Evolutionary conservation across 345 rosid genomes (phyloP).

Genomic region (Lumnitzera littorea): DNA sequence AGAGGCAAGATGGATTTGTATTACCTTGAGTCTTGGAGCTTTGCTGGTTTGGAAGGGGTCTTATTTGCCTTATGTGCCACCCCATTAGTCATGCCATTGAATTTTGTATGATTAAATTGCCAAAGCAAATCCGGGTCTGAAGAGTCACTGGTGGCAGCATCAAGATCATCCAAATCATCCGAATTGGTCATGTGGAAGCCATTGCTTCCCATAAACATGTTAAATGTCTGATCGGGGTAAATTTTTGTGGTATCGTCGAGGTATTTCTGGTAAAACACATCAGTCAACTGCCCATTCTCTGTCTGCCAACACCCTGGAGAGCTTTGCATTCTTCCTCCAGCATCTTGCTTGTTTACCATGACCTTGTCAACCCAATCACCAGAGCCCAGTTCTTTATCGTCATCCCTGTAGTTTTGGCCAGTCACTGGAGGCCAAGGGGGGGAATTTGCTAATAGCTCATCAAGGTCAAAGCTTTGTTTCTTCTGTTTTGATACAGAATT

Average conservation of each 20-base stretch:
- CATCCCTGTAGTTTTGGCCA: constrained; percentile 51
- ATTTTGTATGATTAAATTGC: constrained; percentile 75
- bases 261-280: constrained; percentile 56
- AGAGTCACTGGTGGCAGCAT: constrained; percentile 86
- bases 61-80: constrained; percentile 42
- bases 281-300: constrained; percentile 36
- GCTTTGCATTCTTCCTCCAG: constrained; percentile 24
- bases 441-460: constrained; percentile 76
- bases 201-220: constrained; percentile 47
- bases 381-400: constrained; percentile 54
- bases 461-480: constrained; percentile 70
- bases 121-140: constrained; percentile 88
- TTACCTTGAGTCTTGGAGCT: constrained; percentile 43
- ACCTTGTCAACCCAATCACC: constrained; percentile 97
- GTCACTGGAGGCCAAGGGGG: constrained; percentile 95
- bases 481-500: constrained; percentile 41
- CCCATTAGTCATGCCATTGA: constrained; percentile 35
- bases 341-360: constrained; percentile 89
- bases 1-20: not conserved
- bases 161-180: constrained; percentile 62
- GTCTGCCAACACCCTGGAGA: constrained; percentile 55
- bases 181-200: constrained; percentile 24
- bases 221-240: constrained; percentile 61
- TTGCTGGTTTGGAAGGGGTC: constrained; percentile 43
- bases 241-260: constrained; percentile 61